Base-by-base conservation (phyloP, 331 rosid genomes). In the Cydonia oblonga region DNA sequence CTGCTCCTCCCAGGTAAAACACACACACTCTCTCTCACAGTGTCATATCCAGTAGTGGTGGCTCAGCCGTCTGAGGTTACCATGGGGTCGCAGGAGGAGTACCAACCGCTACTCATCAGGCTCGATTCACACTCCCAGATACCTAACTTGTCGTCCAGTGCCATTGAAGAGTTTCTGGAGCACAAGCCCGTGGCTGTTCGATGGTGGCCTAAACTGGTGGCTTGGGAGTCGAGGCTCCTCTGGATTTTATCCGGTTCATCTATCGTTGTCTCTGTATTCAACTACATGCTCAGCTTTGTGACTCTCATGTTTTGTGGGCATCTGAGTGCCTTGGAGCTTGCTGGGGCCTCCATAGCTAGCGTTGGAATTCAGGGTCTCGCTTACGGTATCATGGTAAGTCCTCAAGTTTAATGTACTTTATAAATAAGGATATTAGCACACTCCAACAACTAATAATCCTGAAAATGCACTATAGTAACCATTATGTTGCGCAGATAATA, bases 321-420 rank as follows among this genome's bases (percentile, higher is more conserved):
- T 61, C 71, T 90, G 77, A 82, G 90, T 2, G 46, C 92, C 2
- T 28, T 80, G 18, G 90, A 85, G 57, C 92, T 90, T 61, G 96
- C 96, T 13, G 96, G 96, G 1, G 96, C 93, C 30, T 84, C 93
- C 24, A 49, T 90, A 10, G 90, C 95, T 13, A 80, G 79, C 35
- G 92, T 90, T 33, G 96, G 96, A 56, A 86, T 88, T 76, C 90
- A 83, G 40, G 95, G 95, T 72, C 91, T 89, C 13, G 91, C 95
- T 51, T 84, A 89, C 62, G 95, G 95, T 0, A 81, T 89, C 3
- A 89, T 89, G 96, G 92, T 87, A 79, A 9, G 81, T 4, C 5
- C 38, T 1, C 9, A 2, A 11, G 9, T 38, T 9, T 28, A 15
- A 28, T 61, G 26, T 32, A 32, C 49, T 6, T 40, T 40, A 40